Evolutionary conservation across 495 filamentous ascomycete genomes (phyloP), one percentile per base, ranked within the genome.

Genomic region (Neurospora africana): DNA sequence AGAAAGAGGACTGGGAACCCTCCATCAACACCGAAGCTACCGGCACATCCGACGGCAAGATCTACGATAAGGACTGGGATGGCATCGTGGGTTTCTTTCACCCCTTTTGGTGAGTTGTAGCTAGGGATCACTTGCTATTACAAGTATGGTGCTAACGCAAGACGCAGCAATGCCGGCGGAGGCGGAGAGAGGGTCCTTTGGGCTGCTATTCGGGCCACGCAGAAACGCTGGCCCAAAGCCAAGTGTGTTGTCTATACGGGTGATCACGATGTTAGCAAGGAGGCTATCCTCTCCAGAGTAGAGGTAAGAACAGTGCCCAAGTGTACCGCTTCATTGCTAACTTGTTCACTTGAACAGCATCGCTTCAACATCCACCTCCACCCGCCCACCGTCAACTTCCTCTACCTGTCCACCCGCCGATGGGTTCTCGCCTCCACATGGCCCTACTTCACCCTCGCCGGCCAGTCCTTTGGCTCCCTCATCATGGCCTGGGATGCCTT

Each of bases 141-240:
- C 10, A 7, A 0, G 2, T 65, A 5, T 4, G 7, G 30, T 33
- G 35, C 72, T 74, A 27, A 74, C 65, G 15, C 61, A 69, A 71
- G 33, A 47, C 7, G 15, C 15, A 94, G 93, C 81, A 98, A 98
- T 83, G 96, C 95, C 47, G 95, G 95, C 36, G 95, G 95, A 39
- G 95, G 95, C 47, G 95, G 96, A 72, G 95, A 99, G 83, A 87
- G 95, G 79, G 96, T 99, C 37, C 88, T 99, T 53, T 99, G 95
- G 94, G 95, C 94, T 74, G 95, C 96, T 11, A 91, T 99, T 70
- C 89, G 91, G 75, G 93, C 96, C 37, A 97, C 93, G 6, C 95
- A 98, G 82, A 88, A 89, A 72, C 89, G 92, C 73, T 97, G 92
- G 90, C 95, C 94, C 5, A 90, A 91, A 68, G 93, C 93, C 33